Base-by-base conservation (phyloP, 306 rosid species). In the Hippophae rhamnoides region DNA sequence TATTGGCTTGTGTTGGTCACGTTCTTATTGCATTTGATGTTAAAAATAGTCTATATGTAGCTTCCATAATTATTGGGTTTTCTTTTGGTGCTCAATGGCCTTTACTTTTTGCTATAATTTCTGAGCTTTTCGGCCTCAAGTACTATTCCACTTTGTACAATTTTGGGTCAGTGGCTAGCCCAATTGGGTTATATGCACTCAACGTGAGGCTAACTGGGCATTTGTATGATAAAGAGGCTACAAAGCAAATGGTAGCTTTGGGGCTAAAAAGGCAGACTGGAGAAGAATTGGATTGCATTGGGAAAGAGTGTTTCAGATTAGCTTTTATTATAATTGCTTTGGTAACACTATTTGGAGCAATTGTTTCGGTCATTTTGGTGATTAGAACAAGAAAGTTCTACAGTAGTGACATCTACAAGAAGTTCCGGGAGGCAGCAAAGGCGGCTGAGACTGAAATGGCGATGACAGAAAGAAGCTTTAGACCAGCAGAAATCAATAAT, bases 41-140 rank as follows among this genome's bases (percentile, higher is more conserved):
- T 25, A 89, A 87, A 7, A 69, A 80, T 26, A 74, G 83, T 10
- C 79, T 86, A 5, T 86, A 86, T 58, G 43, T 86, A 0, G 58
- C 89, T 8, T 86, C 95, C 0, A 65, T 86, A 47, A 67, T 86
- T 0, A 72, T 77, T 6, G 95, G 95, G 38, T 31, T 31, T 31
- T 31, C 38, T 4, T 31, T 31, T 31, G 38, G 38, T 31, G 38
- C 38, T 31, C 75, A 78, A 3, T 81, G 84, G 89, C 87, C 89
- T 0, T 74, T 86, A 54, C 53, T 86, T 13, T 86, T 64, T 47
- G 87, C 95, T 2, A 83, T 86, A 53, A 83, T 83, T 14, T 86
- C 95, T 4, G 95, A 86, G 9, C 31, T 86, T 5, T 86, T 86
- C 18, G 95, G 95, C 63, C 82, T 83, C 50, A 86, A 86, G 42